Percentiles rank a stretch among this genome's conserved stretches.
Conservation (phyloP, 2,329 filamentous ascomycete genomes). For the Zymoseptoria brevis region DNA sequence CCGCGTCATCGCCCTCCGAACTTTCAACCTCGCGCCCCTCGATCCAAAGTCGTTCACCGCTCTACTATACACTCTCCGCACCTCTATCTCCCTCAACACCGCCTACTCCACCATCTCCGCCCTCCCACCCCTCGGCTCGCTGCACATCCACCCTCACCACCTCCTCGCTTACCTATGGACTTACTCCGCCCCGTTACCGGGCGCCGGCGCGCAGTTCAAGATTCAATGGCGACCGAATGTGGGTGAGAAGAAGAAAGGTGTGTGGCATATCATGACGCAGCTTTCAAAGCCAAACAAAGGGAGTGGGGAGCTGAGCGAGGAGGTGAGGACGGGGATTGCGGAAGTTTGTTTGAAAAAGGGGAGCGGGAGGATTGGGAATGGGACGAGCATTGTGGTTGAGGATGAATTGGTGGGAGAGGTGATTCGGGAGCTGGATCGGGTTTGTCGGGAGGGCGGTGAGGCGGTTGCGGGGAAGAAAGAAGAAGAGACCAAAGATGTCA, state of each 20-base stretch:
- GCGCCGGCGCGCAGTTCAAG: neutral
- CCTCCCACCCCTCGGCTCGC: neutral
- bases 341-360: neutral
- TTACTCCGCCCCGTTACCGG: neutral
- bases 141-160: neutral
- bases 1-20: slow-evolving; percentile 5
- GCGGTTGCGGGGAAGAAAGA: neutral
- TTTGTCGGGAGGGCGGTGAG: neutral
- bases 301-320: neutral
- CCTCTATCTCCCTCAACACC: neutral
- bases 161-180: neutral
- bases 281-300: neutral
- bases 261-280: neutral
- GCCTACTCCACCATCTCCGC: neutral
- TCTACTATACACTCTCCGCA: neutral
- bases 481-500: neutral
- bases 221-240: neutral
- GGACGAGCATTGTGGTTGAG: neutral
- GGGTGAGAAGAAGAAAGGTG: neutral
- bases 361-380: neutral
- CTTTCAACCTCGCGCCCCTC: neutral
- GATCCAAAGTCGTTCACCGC: neutral
- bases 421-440: neutral
- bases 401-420: neutral
- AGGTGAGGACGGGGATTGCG: neutral